Evolutionary conservation across 306 rosid genomes (phyloP).

Genomic region (Cajanus cajan): DNA sequence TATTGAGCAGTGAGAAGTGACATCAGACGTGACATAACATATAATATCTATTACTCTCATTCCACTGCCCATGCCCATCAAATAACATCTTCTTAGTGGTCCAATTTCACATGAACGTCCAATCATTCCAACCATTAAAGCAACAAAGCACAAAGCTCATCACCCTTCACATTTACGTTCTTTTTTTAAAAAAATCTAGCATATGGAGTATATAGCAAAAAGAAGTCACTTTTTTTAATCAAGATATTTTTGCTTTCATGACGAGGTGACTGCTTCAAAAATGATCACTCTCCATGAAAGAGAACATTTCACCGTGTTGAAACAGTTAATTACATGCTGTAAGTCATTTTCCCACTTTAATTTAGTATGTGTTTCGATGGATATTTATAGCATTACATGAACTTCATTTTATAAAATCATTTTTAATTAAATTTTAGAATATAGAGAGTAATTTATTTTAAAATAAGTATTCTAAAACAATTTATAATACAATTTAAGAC

Average conservation of each 20-base stretch:
- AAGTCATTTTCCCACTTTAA: not conserved
- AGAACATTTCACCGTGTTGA: not conserved
- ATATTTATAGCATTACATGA: not conserved
- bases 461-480: not conserved
- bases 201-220: not conserved
- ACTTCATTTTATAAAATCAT: not conserved
- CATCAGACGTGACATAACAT: not conserved
- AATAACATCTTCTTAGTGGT: not conserved
- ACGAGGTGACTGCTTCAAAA: not conserved
- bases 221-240: not conserved
- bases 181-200: not conserved
- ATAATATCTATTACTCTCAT: not conserved
- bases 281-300: not conserved
- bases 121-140: slow-evolving; percentile 10
- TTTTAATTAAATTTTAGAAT: not conserved
- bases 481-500: not conserved
- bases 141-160: not conserved
- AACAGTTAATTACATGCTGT: not conserved
- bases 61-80: not conserved
- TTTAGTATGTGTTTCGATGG: not conserved
- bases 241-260: not conserved
- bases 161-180: not conserved
- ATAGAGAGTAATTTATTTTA: not conserved
- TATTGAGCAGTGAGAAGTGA: not conserved
- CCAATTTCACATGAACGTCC: not conserved